These are phyloP conservation scores for Linum usitatissimum DNA, from an alignment of 345 rosid species.

Conservation along the genomic window DNA sequence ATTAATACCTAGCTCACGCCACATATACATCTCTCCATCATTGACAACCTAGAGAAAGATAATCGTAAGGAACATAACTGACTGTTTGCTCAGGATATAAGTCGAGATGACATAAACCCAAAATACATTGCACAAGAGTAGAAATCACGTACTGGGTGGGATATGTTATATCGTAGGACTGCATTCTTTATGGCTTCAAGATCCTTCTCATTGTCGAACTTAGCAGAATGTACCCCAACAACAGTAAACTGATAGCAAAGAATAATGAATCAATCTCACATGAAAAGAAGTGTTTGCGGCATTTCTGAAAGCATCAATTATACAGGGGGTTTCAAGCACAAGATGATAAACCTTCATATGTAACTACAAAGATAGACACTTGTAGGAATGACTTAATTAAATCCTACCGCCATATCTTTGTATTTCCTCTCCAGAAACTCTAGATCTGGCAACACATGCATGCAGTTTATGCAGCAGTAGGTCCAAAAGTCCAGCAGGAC, in stretches of 20 bases:
- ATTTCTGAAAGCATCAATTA: not conserved
- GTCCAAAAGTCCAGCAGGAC: conserved; percentile 97
- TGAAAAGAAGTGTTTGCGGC: not conserved
- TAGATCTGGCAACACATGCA: conserved; percentile 87
- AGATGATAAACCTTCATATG: not conserved
- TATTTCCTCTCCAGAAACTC: conserved; percentile 83
- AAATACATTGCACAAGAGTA: not conserved
- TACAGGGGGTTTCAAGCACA: not conserved
- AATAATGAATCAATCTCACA: not conserved
- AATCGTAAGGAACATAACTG: not conserved
- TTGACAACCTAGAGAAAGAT: conserved; percentile 61
- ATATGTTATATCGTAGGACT: conserved; percentile 67
- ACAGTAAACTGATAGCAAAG: conserved; percentile 53
- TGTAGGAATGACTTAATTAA: conserved; percentile 11
- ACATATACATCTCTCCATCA: conserved; percentile 85
- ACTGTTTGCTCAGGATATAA: conserved; percentile 6
- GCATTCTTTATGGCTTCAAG: conserved; percentile 89
- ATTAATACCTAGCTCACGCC: conserved; percentile 84
- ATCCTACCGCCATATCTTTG: conserved; percentile 65
- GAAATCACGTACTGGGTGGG: conserved; percentile 58
- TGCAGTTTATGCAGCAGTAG: conserved; percentile 89
- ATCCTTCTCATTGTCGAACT: conserved; percentile 96
- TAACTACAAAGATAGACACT: not conserved
- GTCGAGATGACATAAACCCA: not conserved
- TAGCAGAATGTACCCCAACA: conserved; percentile 95